Conservation (phyloP, 768 basidiomycete species). For the Psilocybe tampanensis region DNA sequence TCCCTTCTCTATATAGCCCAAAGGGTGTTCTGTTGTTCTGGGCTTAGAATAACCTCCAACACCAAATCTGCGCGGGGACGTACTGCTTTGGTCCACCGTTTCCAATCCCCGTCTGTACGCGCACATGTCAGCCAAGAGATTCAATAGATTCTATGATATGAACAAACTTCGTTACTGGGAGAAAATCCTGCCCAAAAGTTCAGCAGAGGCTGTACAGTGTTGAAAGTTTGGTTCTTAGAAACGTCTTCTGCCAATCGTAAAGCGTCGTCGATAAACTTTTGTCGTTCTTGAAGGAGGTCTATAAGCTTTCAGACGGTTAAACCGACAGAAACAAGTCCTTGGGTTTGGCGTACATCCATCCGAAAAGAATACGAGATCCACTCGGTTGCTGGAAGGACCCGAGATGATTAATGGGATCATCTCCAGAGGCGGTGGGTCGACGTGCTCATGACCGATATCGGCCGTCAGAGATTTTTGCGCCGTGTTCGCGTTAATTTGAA, state of each 20-base stretch:
- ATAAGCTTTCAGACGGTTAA: not conserved
- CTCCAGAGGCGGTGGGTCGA: conserved; percentile 46
- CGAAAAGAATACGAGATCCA: conserved; percentile 76
- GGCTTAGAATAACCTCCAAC: not conserved
- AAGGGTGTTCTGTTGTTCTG: conserved; percentile 58
- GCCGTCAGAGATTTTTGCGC: not conserved
- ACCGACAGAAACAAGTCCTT: not conserved
- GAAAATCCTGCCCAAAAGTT: conserved; percentile 85
- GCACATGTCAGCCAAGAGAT: not conserved
- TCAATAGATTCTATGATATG: not conserved
- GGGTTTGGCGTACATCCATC: conserved; percentile 61
- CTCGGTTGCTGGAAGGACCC: conserved; percentile 64
- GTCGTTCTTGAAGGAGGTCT: conserved; percentile 42
- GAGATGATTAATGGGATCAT: conserved; percentile 60
- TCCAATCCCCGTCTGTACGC: conserved; percentile 70
- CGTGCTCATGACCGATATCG: not conserved
- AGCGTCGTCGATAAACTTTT: conserved; percentile 70
- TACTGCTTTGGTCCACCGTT: conserved; percentile 73
- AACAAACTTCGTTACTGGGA: conserved; percentile 67
- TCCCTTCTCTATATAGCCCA: conserved; percentile 78
- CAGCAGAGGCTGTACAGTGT: conserved; percentile 71
- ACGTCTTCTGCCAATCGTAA: conserved; percentile 67
- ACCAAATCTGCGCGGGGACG: conserved; percentile 13
- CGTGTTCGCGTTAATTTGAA: not conserved
- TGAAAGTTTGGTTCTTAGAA: conserved; percentile 74